These are phyloP conservation scores for Karstenula rhodostoma DNA, from an alignment of 2,329 filamentous ascomycete genomes.

Conservation along the genomic window DNA sequence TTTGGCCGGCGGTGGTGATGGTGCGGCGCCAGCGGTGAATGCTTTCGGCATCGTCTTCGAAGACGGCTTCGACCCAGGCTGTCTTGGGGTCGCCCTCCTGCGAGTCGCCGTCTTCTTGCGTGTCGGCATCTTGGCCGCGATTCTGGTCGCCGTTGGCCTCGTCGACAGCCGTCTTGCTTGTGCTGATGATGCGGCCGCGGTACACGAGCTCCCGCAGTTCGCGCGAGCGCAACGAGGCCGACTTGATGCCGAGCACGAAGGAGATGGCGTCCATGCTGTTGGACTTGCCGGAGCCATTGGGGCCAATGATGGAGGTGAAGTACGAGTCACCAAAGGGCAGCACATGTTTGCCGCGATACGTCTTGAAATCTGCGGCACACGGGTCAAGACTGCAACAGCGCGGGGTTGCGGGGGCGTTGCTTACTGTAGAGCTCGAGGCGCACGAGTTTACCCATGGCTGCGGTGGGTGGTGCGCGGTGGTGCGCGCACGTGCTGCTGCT, in stretches of 20 bases:
- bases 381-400: constrained; percentile 19
- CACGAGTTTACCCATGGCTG: constrained; percentile 89
- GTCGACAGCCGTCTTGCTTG: constrained; percentile 90
- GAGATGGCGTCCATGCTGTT: constrained; percentile 99
- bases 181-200: constrained; percentile 89
- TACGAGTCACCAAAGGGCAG: constrained; percentile 97
- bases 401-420: constrained; percentile 36
- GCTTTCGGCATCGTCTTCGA: constrained; percentile 95
- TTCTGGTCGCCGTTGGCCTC: constrained; percentile 51
- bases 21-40: constrained; percentile 95
- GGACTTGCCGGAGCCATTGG: constrained; percentile 99
- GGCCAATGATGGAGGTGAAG: constrained; percentile 98
- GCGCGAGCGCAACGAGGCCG: constrained; percentile 92
- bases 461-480: constrained; percentile 23
- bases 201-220: constrained; percentile 96
- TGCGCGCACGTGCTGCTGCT: constrained; percentile 22
- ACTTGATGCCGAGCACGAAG: constrained; percentile 98
- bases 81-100: constrained; percentile 84
- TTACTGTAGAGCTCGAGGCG: constrained; percentile 92
- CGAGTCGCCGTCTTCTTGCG: constrained; percentile 59
- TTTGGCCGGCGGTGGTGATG: constrained; percentile 86
- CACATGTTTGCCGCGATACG: constrained; percentile 95
- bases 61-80: constrained; percentile 99
- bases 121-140: constrained; percentile 39
- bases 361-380: constrained; percentile 84